Conservation (phyloP, 73 alveolate genomes). For the Breviolum minutum region DNA sequence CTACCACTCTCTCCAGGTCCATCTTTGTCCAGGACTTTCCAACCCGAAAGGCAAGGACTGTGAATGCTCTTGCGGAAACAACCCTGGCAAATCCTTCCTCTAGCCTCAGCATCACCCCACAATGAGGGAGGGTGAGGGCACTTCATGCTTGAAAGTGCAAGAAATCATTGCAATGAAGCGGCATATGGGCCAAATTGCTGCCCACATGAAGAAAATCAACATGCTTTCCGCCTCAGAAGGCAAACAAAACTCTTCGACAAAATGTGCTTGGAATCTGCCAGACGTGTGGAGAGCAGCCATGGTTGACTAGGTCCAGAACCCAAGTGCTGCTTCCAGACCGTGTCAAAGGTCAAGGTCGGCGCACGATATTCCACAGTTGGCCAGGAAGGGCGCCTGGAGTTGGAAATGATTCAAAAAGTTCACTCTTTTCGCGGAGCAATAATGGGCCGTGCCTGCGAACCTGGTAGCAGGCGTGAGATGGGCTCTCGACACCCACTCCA, state of each 20-base stretch:
- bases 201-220: conserved; percentile 37
- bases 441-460: not conserved
- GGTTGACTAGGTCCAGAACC: not conserved
- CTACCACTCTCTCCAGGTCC: conserved; percentile 37
- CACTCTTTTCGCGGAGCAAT: not conserved
- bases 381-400: conserved; percentile 14
- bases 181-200: not conserved
- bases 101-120: conserved; percentile 33
- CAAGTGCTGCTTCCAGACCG: not conserved
- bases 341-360: conserved; percentile 13
- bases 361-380: not conserved
- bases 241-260: no score
- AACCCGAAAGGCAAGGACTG: conserved; percentile 16
- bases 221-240: conserved; percentile 43
- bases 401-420: not conserved
- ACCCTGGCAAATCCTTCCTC: conserved; percentile 28
- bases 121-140: not conserved
- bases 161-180: not conserved
- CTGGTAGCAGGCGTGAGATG: conserved; percentile 11
- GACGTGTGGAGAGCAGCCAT: not conserved
- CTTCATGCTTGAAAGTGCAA: not conserved
- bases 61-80: conserved; percentile 32
- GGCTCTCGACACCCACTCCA: conserved; percentile 34
- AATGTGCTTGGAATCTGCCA: no score
- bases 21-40: conserved; percentile 31